Evolutionary conservation across 1,284 basidiomycete species (phyloP).

Genomic region (Rhodofomes roseus): DNA sequence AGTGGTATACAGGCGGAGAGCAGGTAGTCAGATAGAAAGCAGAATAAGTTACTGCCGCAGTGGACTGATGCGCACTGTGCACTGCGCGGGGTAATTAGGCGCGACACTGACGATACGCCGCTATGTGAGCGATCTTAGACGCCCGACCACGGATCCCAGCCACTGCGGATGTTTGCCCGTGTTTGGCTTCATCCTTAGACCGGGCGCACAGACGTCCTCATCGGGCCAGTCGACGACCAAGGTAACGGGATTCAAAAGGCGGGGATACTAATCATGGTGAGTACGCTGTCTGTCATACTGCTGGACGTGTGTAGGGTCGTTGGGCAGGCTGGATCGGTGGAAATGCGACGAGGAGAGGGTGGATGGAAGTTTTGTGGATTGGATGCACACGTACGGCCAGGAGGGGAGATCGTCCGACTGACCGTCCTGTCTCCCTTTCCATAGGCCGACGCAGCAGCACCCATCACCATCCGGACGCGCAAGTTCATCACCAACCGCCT

Average conservation of each 20-base stretch:
- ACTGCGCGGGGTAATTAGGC: not conserved
- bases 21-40: not conserved
- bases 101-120: not conserved
- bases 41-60: slow-evolving; percentile 8
- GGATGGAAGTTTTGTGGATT: slow-evolving; percentile 28
- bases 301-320: slow-evolving; percentile 13
- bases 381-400: slow-evolving; percentile 28
- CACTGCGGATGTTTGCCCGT: slow-evolving; percentile 8
- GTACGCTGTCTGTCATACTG: slow-evolving; percentile 19
- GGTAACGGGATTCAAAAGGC: slow-evolving; percentile 28
- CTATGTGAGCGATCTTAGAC: not conserved
- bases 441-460: slow-evolving; percentile 81
- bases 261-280: slow-evolving; percentile 31
- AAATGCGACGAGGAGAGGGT: slow-evolving; percentile 22
- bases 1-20: not conserved
- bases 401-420: slow-evolving; percentile 19
- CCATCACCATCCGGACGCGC: slow-evolving; percentile 96
- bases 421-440: slow-evolving; percentile 15
- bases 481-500: slow-evolving; percentile 99
- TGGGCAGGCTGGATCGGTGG: slow-evolving; percentile 12
- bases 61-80: not conserved
- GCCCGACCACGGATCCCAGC: not conserved
- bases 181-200: slow-evolving; percentile 12
- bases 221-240: slow-evolving; percentile 26
- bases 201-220: slow-evolving; percentile 16